Base-by-base conservation (phyloP, 2,329 filamentous ascomycete genomes). In the Tolypocladium album region DNA sequence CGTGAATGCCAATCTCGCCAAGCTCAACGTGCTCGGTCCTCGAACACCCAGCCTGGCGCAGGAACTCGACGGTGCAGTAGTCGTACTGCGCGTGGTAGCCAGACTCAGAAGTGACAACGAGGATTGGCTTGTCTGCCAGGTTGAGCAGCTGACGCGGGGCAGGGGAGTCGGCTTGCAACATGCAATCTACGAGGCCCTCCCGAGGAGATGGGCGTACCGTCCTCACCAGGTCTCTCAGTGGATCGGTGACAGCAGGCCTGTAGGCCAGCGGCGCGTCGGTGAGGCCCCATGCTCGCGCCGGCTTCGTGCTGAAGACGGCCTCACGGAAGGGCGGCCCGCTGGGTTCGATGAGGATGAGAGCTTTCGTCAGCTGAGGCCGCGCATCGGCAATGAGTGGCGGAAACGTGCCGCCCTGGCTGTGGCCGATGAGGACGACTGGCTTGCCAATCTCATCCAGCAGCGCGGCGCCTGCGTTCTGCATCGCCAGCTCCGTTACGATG, bases 221-320 rank as follows among this genome's bases (percentile, higher is more conserved):
- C 61, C 69, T 70, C 34, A 69, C 61, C 52, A 79, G 64, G 9
- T 78, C 74, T 11, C 55, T 58, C 2, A 63, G 57, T 1, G 74
- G 70, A 60, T 78, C 67, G 0, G 62, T 63, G 15, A 80, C 73
- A 0, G 74, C 66, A 17, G 80, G 80, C 1, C 69, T 69, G 64
- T 81, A 84, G 0, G 73, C 75, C 15, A 84, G 60, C 0, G 79
- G 76, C 24, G 78, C 73, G 50, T 79, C 74, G 7, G 79, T 75
- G 6, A 83, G 62, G 1, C 80, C 82, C 65, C 74, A 84, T 0
- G 71, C 65, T 1, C 74, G 68, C 3, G 71, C 68, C 1, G 71
- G 63, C 0, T 64, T 65, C 22, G 66, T 71, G n/a, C 68, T 71
- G 38, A 78, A 72, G 38, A 74, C 67, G 13, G 69, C 71, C 17